Base-by-base conservation (phyloP, 768 basidiomycete genomes). In the Pisolithus marmoratus region DNA sequence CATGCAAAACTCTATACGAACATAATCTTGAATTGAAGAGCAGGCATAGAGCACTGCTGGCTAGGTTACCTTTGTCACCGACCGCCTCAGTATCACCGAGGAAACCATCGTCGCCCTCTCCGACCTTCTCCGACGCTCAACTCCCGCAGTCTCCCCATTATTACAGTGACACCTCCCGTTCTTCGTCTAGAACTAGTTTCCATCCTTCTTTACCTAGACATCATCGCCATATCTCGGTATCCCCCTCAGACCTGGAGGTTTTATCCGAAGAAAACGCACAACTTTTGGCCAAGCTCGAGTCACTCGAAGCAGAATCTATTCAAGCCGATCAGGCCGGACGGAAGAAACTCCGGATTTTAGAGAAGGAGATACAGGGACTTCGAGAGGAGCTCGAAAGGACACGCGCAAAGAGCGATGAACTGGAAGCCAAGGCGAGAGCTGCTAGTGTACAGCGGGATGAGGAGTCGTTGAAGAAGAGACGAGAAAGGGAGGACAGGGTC, bases 201-300 rank as follows among this genome's bases (percentile, higher is more conserved):
- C 57, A 50, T 24, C 24, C 63, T 58, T n/a, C 63, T 47, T 55
- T 63, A 55, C n/a, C 59, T 59, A 43, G 48, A 51, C 65, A 61
- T 49, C 57, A 52, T 38, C 60, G 62, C 38, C 75, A 79, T 46
- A 76, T 86, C 41, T 82, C 86, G 42, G 78, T 87, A 50, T 82
- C 84, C 4, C 81, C 82, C 2, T 70, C 77, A 15, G 88, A 90
- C 52, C 75, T 93, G 24, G 79, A 82, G 3, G 72, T 79, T 7
- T 79, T 93, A 40, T 79, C 87, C 1, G 87, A 90, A 60, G 90
- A 94, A 68, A 94, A 94, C 59, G 81, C 84, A 0, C 89, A 93
- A 56, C 82, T 94, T 15, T 69, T 88, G 4, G 69, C 76, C 23
- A 89, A 90, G 57, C 75, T 94, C 5, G 85, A 91, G 67, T 77